Conservation (phyloP, 169 alveolate species). For the Eimeria nieschulzi region DNA sequence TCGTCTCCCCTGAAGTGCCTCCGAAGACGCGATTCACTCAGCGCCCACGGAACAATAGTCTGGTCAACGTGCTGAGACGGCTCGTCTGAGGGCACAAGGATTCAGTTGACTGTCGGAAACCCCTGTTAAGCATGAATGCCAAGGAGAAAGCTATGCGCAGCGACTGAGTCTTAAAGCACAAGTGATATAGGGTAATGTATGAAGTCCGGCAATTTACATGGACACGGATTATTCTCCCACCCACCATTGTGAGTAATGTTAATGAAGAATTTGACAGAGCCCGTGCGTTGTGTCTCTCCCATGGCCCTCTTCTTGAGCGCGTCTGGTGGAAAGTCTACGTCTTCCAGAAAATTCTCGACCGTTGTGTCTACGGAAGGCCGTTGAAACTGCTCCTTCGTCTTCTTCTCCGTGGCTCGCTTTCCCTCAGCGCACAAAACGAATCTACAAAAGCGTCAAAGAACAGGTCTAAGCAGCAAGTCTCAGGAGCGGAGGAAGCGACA, state of each 20-base stretch:
- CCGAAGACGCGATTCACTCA: constrained; percentile 63
- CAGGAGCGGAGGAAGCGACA: neutral
- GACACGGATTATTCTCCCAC: neutral
- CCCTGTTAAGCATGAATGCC: neutral
- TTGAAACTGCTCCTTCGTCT: constrained; percentile 69
- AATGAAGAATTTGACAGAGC: constrained; percentile 61
- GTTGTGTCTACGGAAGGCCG: constrained; percentile 69
- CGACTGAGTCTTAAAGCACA: too few species aligned
- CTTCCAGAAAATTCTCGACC: constrained; percentile 49
- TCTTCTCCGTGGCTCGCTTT: constrained; percentile 73
- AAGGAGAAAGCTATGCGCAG: too few species aligned
- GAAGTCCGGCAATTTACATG: too few species aligned
- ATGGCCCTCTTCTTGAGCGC: constrained; percentile 55
- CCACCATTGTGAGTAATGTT: constrained; percentile 65
- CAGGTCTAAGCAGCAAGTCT: neutral
- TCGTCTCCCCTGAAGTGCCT: constrained; percentile 79
- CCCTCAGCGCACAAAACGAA: constrained; percentile 74
- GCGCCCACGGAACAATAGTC: constrained; percentile 54
- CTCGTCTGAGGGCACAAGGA: constrained; percentile 22
- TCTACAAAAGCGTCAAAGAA: neutral
- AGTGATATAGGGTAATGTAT: too few species aligned
- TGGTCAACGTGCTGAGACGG: constrained; percentile 62
- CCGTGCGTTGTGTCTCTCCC: constrained; percentile 56
- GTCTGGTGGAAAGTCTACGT: constrained; percentile 63
- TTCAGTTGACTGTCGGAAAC: neutral